Base-by-base conservation (phyloP, 768 basidiomycete genomes). In the Cystofilobasidium capitatum region DNA sequence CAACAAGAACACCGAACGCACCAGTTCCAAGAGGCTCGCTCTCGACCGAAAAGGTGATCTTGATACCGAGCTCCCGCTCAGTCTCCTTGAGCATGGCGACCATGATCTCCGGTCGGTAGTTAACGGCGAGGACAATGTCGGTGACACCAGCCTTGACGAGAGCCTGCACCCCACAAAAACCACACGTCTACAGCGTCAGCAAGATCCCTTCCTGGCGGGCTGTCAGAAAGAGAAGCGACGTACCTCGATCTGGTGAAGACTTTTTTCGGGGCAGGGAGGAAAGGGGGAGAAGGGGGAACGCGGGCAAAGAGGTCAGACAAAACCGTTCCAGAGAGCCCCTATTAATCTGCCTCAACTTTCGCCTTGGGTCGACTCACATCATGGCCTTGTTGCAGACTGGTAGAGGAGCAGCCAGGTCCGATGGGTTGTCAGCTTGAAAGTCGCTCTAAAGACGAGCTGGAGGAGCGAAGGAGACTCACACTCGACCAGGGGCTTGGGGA, bases 91-190 rank as follows among this genome's bases (percentile, higher is more conserved):
- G 74, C 36, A 80, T 75, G 33, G 78, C 74, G 62, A 81, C 79
- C 80, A 81, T 81, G 62, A 81, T 78, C 73, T 81, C 80, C 22
- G 80, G 80, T 61, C 80, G 77, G 76, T 75, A 75, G 78, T 81
- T 81, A 74, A 81, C 80, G 39, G 80, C 80, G 58, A 81, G 77
- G 55, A 81, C 80, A 63, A 81, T 78, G 72, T 80, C 79, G 72
- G 77, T 81, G 72, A 81, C 80, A 62, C 80, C 80, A 66, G 79
- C 80, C 78, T 79, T 79, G 76, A 80, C 79, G 54, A 80, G 76
- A 58, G 79, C 79, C 73, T 76, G 49, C 17, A n/a, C n/a, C 17
- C 14, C 33, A 42, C 31, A 33, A 35, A n/a, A 24, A 24, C 33
- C 26, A n/a, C 24, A 37, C 31, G 62, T 36, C 49, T 64, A 42